Evolutionary conservation across 2,329 filamentous ascomycete genomes (phyloP), one percentile per base, ranked within the genome.

Genomic region (Chrysoporthe cubensis): DNA sequence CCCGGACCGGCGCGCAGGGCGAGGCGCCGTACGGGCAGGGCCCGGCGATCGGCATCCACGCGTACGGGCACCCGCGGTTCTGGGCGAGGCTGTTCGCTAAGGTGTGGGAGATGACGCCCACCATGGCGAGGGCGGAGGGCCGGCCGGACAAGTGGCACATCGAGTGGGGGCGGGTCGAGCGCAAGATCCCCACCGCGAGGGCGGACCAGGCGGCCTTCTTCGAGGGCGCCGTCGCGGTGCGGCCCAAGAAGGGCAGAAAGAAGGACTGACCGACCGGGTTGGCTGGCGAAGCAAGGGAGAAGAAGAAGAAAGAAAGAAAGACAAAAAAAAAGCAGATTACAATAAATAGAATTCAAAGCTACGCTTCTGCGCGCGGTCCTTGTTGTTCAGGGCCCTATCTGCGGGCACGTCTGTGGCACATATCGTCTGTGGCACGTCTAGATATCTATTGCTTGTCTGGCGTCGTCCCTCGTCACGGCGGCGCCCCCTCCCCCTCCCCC

Each of bases 11-110:
- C 2, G 71, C 76, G 42, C 74, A 73, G 16, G 74, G 77, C 40
- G 80, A 83, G 61, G 75, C 76, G 4, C 74, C 77, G 34, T 73
- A 74, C 32, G 75, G 75, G 18, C 75, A 74, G 2, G 75, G 76
- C 3, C 74, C 74, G 4, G 73, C 74, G 4, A 74, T 79, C 34
- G 77, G 77, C 26, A 46, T 77, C 14, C 77, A 79, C 63, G 69
- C 72, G 9, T 80, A 78, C 57, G 79, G 78, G 1, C 40, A 43
- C 8, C 68, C 75, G 9, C 79, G 85, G 57, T 78, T 78, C 67
- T 82, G 85, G 74, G 79, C 80, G 11, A 81, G 86, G 43, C 73
- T 86, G 21, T 87, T 88, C 70, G 73, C 71, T 3, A 75, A 76
- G 42, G 72, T 83, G 1, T 87, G 83, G 84, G 73, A 78, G 67